Conservation (phyloP, 768 basidiomycete species). For the Rhodotorula babjevae region DNA sequence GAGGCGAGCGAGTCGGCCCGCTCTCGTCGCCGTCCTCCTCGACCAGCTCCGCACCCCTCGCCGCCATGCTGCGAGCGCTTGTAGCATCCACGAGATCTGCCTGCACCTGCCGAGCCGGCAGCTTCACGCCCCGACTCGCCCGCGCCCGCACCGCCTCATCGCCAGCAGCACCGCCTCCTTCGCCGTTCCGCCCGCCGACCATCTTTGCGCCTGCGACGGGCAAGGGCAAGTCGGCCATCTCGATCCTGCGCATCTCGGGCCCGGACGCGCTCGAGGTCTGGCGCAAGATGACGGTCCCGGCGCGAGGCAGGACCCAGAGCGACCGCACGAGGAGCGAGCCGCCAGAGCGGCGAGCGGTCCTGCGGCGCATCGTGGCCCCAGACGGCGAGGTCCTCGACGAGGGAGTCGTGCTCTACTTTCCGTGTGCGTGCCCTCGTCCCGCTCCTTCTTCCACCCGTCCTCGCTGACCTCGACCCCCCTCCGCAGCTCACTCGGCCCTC, state of each 20-base stretch:
- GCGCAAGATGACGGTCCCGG: slow-evolving; percentile 41
- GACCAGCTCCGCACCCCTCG: too few species aligned
- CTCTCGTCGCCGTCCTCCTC: background rate
- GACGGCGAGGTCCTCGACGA: slow-evolving; percentile 65
- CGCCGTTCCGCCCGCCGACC: slow-evolving; percentile 48
- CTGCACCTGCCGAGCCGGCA: background rate
- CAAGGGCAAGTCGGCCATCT: slow-evolving; percentile 76
- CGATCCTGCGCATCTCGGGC: slow-evolving; percentile 75
- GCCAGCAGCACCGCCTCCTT: background rate
- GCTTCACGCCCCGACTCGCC: background rate
- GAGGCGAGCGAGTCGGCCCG: too few species aligned
- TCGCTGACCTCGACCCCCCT: background rate
- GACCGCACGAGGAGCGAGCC: slow-evolving; percentile 46
- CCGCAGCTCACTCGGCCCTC: slow-evolving; percentile 68
- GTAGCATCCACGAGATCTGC: too few species aligned
- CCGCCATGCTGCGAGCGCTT: background rate
- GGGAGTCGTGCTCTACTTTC: slow-evolving; percentile 74
- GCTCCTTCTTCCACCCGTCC: background rate
- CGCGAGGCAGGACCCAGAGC: slow-evolving; percentile 13
- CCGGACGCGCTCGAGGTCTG: slow-evolving; percentile 65
- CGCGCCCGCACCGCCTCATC: background rate
- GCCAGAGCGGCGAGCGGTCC: slow-evolving; percentile 63
- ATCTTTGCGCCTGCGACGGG: slow-evolving; percentile 86
- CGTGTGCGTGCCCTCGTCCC: slow-evolving; percentile 53
- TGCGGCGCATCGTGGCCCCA: slow-evolving; percentile 66